phyloP scores from a whole-genome alignment of 495 filamentous ascomycete genomes.

The Neurospora sp. region DNA sequence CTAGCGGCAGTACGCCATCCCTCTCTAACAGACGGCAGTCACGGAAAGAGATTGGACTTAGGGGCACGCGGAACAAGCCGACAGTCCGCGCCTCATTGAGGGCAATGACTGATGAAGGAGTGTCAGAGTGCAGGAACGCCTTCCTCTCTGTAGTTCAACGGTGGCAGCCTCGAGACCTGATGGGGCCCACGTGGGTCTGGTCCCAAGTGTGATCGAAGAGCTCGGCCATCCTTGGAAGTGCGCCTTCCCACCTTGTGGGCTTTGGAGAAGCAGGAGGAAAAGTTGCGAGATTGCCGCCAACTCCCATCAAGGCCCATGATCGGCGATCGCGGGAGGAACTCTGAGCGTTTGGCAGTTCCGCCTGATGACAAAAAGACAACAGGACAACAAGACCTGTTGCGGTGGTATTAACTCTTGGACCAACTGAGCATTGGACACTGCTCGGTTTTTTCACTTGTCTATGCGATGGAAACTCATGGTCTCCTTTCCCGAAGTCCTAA shows the following conservation, averaged over 20 bases:
- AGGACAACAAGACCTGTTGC: not conserved
- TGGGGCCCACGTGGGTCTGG: not conserved
- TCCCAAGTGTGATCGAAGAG: not conserved
- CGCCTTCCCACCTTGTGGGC: not conserved
- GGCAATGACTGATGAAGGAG: not conserved
- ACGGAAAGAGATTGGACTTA: not conserved
- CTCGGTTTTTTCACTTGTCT: not conserved
- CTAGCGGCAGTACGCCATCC: not conserved
- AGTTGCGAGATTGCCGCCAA: not conserved
- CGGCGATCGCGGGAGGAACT: not conserved
- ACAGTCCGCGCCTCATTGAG: not conserved
- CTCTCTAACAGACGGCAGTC: not conserved
- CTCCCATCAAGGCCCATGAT: not conserved
- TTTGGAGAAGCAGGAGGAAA: not conserved
- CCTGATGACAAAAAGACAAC: not conserved
- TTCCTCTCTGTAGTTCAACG: not conserved
- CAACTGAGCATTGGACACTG: not conserved
- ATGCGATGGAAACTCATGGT: not conserved
- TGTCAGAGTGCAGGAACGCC: not conserved
- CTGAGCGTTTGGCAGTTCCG: not conserved
- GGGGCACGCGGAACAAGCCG: not conserved
- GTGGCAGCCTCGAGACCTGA: not conserved
- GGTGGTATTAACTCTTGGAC: not conserved
- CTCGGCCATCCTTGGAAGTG: not conserved
- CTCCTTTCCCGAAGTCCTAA: not conserved